Evolutionary conservation across 306 rosid genomes (phyloP), one percentile per base, ranked within the genome.

Genomic region (Lathyrus oleraceus): DNA sequence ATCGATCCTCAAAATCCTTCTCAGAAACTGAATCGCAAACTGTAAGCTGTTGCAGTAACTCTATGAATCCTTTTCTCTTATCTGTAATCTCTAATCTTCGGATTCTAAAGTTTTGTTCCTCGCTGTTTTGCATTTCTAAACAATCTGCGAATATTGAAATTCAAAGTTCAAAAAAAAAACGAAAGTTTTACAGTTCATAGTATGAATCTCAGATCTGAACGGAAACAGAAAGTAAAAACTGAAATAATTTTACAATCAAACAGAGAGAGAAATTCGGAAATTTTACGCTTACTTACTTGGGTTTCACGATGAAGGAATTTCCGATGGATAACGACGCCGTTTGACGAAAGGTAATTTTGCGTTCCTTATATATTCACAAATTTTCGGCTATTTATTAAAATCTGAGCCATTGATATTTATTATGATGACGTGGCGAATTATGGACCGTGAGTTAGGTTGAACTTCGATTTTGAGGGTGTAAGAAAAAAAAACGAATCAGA

Each of bases 21-120:
- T 89, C 85, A 5, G 91, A 76, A 6, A 89, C 88, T 4, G 79
- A 86, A 79, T 88, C 96, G 38, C 96, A 92, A 35, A 85, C 81
- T 28, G 83, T 89, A 1, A 89, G 87, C 42, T 92, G 98, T 14
- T 73, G 76, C 64, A 92, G 74, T 13, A 92, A 78, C 79, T 89
- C 84, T 23, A 79, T 75, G 70, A 89, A 92, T 9, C 95, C 95
- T 76, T 88, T 92, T 49, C 81, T 72, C 80, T 86, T 89, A 79
- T 92, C 98, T 0, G 86, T 80, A 45, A 86, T 72, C 81, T 86
- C 85, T 23, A 89, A 53, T 52, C 54, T 87, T 67, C 92, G 79
- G 3, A 80, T 86, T 70, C 59, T 49, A 67, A 73, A 76, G n/a
- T 63, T 69, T 7, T 71, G 68, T 6, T 81, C 86, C 60, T 81